A percentile compares a stretch with the other conserved stretches of the same genome.
These are phyloP conservation scores for Trametes villosa DNA, from an alignment of 768 basidiomycete species.

Conservation along the genomic window DNA sequence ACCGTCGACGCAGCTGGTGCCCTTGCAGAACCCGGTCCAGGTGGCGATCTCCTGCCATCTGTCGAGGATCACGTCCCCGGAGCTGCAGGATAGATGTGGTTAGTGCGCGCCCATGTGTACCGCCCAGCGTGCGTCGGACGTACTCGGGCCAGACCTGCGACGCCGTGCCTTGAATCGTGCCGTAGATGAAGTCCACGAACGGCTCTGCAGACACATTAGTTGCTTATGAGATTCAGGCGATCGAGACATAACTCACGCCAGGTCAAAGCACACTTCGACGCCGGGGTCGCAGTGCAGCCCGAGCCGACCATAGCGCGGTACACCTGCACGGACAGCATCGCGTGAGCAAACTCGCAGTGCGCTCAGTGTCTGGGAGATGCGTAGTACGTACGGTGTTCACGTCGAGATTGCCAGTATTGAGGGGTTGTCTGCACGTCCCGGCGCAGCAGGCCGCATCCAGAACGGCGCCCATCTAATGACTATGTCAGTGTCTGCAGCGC, in stretches of 20 bases:
- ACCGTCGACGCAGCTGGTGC: constrained; percentile 1
- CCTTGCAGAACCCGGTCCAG: constrained; percentile 6
- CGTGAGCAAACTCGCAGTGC: no score
- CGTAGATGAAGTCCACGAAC: constrained; percentile 13
- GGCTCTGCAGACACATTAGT: background rate
- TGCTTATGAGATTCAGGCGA: no score
- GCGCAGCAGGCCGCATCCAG: constrained; percentile 11
- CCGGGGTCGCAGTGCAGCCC: constrained; percentile 1
- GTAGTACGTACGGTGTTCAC: background rate
- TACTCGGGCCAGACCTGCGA: constrained; percentile 5
- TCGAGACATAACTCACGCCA: background rate
- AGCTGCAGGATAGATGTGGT: background rate
- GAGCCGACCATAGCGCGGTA: constrained; percentile 1
- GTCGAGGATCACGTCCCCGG: constrained; percentile 3
- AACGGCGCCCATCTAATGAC: background rate
- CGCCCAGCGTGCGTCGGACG: background rate
- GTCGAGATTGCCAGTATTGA: background rate
- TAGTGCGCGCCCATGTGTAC: background rate
- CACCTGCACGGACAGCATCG: no score
- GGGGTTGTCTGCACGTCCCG: constrained; percentile 4
- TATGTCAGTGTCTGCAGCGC: no score
- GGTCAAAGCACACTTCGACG: constrained; percentile 7
- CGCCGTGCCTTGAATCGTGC: background rate
- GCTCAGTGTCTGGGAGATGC: no score
- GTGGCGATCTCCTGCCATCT: constrained; percentile 6